phyloP scores from a whole-genome alignment of 441 rosid species.

The Bocquillonia castaneifolia region DNA sequence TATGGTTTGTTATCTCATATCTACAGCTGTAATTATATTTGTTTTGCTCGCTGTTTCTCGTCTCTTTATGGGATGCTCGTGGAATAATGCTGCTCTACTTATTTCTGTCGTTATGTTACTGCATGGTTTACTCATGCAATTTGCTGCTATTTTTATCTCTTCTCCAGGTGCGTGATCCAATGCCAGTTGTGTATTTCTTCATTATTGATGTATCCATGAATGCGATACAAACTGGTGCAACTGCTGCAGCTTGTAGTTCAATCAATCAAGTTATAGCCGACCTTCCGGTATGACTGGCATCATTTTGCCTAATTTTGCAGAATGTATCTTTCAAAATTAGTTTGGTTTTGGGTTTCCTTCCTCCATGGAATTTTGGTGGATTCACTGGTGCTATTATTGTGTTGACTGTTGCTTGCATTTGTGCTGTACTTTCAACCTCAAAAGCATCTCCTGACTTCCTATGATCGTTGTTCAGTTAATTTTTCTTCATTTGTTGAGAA shows the following conservation, averaged over 20 bases:
- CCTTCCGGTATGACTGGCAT: constrained; percentile 70
- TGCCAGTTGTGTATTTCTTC: constrained; percentile 90
- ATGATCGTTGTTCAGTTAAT: constrained; percentile 9
- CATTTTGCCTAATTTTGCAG: constrained; percentile 10
- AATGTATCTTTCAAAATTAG: background rate
- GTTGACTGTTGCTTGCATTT: constrained; percentile 4
- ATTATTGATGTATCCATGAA: constrained; percentile 90
- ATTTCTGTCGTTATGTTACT: background rate
- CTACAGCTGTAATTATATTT: constrained; percentile 11
- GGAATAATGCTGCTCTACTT: background rate
- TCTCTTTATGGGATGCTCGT: background rate
- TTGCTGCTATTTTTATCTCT: constrained; percentile 14
- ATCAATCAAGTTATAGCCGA: constrained; percentile 80
- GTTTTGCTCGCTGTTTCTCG: background rate
- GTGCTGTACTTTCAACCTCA: background rate
- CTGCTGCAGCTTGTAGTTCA: constrained; percentile 96
- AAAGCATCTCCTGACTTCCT: background rate
- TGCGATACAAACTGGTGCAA: constrained; percentile 87
- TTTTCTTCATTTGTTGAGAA: background rate
- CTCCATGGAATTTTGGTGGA: background rate
- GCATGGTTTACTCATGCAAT: constrained; percentile 7
- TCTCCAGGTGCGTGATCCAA: constrained; percentile 89
- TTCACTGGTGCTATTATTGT: background rate
- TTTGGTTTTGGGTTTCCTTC: background rate
- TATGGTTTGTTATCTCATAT: constrained; percentile 51